phyloP scores from a whole-genome alignment of 2,329 filamentous ascomycete species.

The Bretziella fagacearum region DNA sequence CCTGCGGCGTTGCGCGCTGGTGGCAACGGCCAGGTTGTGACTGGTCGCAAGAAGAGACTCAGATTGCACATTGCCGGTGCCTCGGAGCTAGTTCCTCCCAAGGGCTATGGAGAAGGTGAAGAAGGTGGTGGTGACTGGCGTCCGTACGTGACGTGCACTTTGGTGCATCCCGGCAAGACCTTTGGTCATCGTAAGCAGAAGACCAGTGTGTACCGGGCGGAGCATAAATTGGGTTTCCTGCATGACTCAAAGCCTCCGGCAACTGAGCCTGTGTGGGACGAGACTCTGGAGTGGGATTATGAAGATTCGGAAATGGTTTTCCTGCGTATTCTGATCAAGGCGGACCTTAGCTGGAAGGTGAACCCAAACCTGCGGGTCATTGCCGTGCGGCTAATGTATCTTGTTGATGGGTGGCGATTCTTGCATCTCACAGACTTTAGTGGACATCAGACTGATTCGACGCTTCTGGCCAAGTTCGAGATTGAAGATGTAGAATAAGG shows the following conservation, averaged over 20 bases:
- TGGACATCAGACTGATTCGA: slow-evolving; percentile 45
- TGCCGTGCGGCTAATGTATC: slow-evolving; percentile 42
- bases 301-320: slow-evolving; percentile 51
- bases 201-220: slow-evolving; percentile 38
- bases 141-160: slow-evolving; percentile 45
- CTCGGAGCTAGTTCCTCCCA: slow-evolving; percentile 35
- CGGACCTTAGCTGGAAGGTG: slow-evolving; percentile 42
- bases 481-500: slow-evolving; percentile 25
- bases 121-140: slow-evolving; percentile 25
- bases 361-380: slow-evolving; percentile 47
- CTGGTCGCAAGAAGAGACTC: slow-evolving; percentile 31
- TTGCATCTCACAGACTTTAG: slow-evolving; percentile 48
- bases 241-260: slow-evolving; percentile 38
- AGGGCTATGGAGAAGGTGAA: slow-evolving; percentile 8
- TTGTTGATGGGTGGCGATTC: slow-evolving; percentile 40
- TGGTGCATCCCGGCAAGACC: slow-evolving; percentile 40
- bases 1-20: slow-evolving; percentile 40
- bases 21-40: slow-evolving; percentile 33
- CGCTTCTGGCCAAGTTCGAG: slow-evolving; percentile 44
- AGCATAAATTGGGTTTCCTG: slow-evolving; percentile 39
- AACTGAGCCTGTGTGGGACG: slow-evolving; percentile 49
- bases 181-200: slow-evolving; percentile 40
- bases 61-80: slow-evolving; percentile 45
- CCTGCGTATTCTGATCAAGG: slow-evolving; percentile 48
- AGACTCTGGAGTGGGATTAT: slow-evolving; percentile 49